A percentile compares a stretch with the other conserved stretches of the same genome.
Evolutionary conservation across 1,284 basidiomycete species (phyloP).

Genomic region (Ceratobasidium sp.): DNA sequence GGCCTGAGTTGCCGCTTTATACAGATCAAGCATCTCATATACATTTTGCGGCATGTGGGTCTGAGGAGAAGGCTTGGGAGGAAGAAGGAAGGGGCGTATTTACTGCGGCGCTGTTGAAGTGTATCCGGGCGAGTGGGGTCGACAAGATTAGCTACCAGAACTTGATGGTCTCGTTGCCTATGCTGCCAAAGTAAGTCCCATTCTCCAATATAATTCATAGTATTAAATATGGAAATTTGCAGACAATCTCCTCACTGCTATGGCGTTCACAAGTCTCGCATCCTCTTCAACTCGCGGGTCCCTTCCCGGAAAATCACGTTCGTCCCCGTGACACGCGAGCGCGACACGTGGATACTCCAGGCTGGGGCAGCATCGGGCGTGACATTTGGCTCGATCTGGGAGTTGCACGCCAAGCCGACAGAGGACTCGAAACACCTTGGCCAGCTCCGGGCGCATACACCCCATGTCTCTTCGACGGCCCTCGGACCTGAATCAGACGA

Average conservation of each 20-base stretch:
- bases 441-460: neutral
- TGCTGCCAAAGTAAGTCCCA: slow-evolving; percentile 49
- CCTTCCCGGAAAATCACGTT: slow-evolving; percentile 62
- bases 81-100: slow-evolving; percentile 61
- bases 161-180: slow-evolving; percentile 56
- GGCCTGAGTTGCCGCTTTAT: slow-evolving; percentile 1
- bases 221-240: neutral
- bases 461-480: slow-evolving; percentile 2
- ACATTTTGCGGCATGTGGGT: slow-evolving; percentile 31
- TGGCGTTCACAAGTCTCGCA: slow-evolving; percentile 61
- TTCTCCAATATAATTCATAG: neutral
- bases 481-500: neutral
- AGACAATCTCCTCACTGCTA: slow-evolving; percentile 64
- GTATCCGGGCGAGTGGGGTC: slow-evolving; percentile 61
- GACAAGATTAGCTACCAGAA: slow-evolving; percentile 65
- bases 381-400: slow-evolving; percentile 60
- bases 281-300: slow-evolving; percentile 66
- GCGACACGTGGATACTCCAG: slow-evolving; percentile 57
- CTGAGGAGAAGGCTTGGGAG: slow-evolving; percentile 37
- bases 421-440: slow-evolving; percentile 56
- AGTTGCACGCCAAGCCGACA: slow-evolving; percentile 69
- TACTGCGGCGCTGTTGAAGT: slow-evolving; percentile 64
- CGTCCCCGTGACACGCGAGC: slow-evolving; percentile 58
- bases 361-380: slow-evolving; percentile 70
- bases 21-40: slow-evolving; percentile 33